Percentiles rank a stretch among this genome's conserved stretches.
phyloP scores from a whole-genome alignment of 2,329 filamentous ascomycete genomes.

The Colletotrichum aenigma region DNA sequence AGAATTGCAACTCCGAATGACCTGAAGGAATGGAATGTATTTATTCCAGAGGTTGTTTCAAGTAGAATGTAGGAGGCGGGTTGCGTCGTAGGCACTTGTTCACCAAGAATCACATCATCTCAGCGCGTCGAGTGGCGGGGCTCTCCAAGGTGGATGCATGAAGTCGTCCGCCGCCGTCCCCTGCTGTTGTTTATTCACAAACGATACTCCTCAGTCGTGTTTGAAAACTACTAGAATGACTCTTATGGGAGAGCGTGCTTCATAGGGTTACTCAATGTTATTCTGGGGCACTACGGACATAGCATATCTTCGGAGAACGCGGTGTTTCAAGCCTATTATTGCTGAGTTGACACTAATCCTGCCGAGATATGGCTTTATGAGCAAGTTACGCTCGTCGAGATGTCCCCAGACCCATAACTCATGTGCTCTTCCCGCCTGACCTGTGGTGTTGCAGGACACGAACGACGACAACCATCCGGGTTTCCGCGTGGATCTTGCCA shows the following conservation, averaged over 20 bases:
- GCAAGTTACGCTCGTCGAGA: neutral
- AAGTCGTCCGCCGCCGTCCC: accelerated
- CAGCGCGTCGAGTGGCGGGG: neutral
- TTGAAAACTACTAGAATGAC: accelerated
- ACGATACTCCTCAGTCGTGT: accelerated
- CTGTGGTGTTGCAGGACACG: accelerated
- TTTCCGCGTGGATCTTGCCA: neutral
- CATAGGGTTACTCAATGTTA: neutral
- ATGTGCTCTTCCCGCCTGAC: neutral
- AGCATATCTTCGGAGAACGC: neutral
- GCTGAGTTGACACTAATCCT: neutral
- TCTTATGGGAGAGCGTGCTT: accelerated
- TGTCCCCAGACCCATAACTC: neutral
- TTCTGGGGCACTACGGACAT: neutral
- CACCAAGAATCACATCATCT: neutral
- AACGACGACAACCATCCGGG: accelerated
- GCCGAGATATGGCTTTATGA: neutral
- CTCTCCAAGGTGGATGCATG: neutral
- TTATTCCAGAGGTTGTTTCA: no score
- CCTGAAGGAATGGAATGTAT: no score
- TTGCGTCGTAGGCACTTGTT: neutral
- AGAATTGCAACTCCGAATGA: neutral
- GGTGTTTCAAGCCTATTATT: neutral
- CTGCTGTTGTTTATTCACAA: accelerated
- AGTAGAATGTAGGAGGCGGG: no score